phyloP scores from a whole-genome alignment of 2,329 filamentous ascomycete genomes.

The Epichloe festucae region DNA sequence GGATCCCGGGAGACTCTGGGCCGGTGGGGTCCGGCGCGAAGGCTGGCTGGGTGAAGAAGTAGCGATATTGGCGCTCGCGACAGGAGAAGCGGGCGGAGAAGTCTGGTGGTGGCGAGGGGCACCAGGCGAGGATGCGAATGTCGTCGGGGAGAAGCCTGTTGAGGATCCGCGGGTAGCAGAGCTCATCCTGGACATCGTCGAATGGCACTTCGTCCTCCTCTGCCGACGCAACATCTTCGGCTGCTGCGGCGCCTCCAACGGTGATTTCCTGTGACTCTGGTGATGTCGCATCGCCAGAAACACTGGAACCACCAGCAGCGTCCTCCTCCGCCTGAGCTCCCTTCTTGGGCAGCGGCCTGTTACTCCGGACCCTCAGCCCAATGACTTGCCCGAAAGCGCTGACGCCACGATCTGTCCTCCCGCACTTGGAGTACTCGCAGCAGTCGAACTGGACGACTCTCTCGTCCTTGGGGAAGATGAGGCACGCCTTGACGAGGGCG shows the following conservation, averaged over 20 bases:
- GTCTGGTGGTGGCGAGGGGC: conserved; percentile 60
- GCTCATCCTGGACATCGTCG: conserved; percentile 67
- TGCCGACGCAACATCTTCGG: conserved; percentile 1
- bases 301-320: conserved; percentile 8
- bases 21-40: conserved; percentile 48
- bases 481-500: conserved; percentile 65
- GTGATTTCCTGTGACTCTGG: too few species aligned
- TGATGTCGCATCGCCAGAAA: conserved; percentile 1
- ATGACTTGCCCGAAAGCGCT: conserved; percentile 97
- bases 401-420: conserved; percentile 82
- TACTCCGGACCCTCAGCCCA: conserved; percentile 74
- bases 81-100: conserved; percentile 93
- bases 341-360: conserved; percentile 42
- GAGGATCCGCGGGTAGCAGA: conserved; percentile 70
- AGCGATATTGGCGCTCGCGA: conserved; percentile 80
- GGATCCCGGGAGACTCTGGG: conserved; percentile 8
- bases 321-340: conserved; percentile 9
- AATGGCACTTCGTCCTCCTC: conserved; percentile 16
- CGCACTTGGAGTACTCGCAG: conserved; percentile 89
- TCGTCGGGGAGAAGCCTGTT: conserved; percentile 82
- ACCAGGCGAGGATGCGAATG: conserved; percentile 89
- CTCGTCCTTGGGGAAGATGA: conserved; percentile 61
- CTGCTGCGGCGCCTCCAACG: background rate
- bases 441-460: conserved; percentile 64
- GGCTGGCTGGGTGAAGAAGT: conserved; percentile 94